Evolutionary conservation across 352 stramenopile species (phyloP).

Genomic region (Saprolegnia parasitica): DNA sequence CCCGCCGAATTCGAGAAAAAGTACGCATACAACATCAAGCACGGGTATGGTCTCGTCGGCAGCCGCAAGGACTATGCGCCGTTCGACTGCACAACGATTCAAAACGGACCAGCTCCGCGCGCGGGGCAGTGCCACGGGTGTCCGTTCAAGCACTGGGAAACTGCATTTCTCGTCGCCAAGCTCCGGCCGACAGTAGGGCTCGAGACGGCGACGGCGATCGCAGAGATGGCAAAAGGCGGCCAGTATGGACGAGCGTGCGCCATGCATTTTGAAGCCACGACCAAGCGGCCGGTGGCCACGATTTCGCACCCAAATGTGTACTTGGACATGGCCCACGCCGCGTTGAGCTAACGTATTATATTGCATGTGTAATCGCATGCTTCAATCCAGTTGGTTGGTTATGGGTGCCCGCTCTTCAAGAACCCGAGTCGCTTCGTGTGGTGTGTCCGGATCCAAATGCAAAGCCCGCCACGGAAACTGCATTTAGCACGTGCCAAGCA

Average conservation of each 20-base stretch:
- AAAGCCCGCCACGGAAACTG: too few relatives aligned
- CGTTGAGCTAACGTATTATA: too few relatives aligned
- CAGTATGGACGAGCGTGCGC: background rate
- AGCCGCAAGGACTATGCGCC: conserved; percentile 65
- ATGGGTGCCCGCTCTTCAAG: too few relatives aligned
- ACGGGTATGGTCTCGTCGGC: conserved; percentile 81
- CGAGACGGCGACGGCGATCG: background rate
- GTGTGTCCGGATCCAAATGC: too few relatives aligned
- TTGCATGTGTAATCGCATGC: too few relatives aligned
- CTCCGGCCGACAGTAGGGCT: conserved; percentile 27
- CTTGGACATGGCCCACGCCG: conserved; percentile 11
- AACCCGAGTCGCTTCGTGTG: too few relatives aligned
- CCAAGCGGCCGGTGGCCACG: background rate
- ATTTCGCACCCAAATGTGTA: conserved; percentile 12
- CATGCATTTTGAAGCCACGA: conserved; percentile 1
- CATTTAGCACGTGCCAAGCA: too few relatives aligned
- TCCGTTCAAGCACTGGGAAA: conserved; percentile 75
- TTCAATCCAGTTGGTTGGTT: too few relatives aligned
- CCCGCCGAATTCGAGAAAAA: conserved; percentile 71
- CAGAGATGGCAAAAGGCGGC: background rate
- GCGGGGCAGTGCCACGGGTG: conserved; percentile 77
- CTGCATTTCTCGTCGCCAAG: conserved; percentile 39
- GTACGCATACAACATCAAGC: conserved; percentile 83
- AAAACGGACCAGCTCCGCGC: conserved; percentile 39
- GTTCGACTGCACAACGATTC: conserved; percentile 55